These are phyloP conservation scores for Rhododendron mucronatum DNA, from an alignment of 148 eudicot species.

Conservation along the genomic window DNA sequence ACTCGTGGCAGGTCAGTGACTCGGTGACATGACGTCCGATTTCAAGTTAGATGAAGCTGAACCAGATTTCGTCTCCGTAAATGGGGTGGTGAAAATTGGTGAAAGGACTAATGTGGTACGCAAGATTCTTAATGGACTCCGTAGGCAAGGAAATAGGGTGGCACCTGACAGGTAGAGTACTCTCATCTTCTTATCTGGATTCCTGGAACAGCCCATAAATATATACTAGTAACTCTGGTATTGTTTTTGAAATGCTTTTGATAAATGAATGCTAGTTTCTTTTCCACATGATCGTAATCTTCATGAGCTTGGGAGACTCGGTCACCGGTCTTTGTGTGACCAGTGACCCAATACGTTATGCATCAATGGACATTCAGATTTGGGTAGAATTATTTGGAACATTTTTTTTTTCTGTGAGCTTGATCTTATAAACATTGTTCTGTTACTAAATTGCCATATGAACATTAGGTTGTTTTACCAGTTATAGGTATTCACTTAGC, in stretches of 20 bases:
- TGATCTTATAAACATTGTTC: neutral
- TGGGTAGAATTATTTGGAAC: neutral
- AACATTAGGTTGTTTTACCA: neutral
- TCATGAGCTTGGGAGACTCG: neutral
- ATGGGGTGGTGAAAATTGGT: constrained; percentile 26
- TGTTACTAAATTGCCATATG: neutral
- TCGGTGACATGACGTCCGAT: constrained; percentile 45
- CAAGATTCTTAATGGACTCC: constrained; percentile 33
- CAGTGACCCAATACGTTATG: neutral
- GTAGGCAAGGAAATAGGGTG: constrained; percentile 37
- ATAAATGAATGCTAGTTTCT: neutral
- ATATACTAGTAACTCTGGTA: neutral
- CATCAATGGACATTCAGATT: constrained; percentile 2
- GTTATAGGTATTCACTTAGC: neutral
- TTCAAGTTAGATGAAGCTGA: constrained; percentile 45
- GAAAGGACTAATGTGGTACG: constrained; percentile 33
- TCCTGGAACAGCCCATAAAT: neutral
- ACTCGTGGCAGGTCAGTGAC: constrained; percentile 18
- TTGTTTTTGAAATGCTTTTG: neutral
- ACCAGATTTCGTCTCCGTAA: constrained; percentile 29
- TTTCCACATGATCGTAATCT: neutral
- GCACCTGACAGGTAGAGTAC: constrained; percentile 37
- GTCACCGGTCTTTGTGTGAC: neutral
- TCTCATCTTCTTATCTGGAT: neutral
- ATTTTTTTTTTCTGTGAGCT: neutral